These are phyloP conservation scores for Drechslerella dactyloides DNA, from an alignment of 2,329 filamentous ascomycete species.

Conservation along the genomic window DNA sequence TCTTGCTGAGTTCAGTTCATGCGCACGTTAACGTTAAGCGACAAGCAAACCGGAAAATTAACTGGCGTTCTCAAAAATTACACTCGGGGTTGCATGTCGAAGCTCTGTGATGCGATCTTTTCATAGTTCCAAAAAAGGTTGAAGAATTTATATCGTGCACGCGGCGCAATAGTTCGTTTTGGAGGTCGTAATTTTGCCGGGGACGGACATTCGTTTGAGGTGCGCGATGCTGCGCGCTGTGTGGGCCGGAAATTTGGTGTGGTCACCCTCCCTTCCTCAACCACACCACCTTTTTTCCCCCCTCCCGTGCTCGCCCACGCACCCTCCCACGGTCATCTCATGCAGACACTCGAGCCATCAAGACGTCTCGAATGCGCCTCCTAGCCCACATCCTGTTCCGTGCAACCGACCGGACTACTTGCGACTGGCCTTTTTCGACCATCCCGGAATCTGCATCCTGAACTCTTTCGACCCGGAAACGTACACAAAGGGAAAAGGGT, in stretches of 20 bases:
- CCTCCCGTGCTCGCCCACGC: conserved; percentile 35
- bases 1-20: no score
- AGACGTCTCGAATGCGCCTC: conserved; percentile 31
- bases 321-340: conserved; percentile 16
- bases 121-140: no score
- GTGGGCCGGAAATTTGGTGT: conserved; percentile 18
- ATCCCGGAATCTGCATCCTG: conserved; percentile 7
- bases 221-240: conserved; percentile 5
- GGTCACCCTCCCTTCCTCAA: conserved; percentile 25
- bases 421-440: conserved; percentile 30
- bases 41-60: no score
- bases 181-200: no score
- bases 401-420: conserved; percentile 43
- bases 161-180: background rate
- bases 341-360: conserved; percentile 20
- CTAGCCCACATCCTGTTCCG: conserved; percentile 35
- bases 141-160: background rate
- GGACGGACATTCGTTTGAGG: no score
- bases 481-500: background rate
- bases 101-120: no score
- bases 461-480: background rate
- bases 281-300: conserved; percentile 40
- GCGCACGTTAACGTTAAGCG: no score
- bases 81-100: no score
- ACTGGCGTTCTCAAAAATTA: no score